These are phyloP conservation scores for Chaetomiaceae sp. DNA, from an alignment of 2,329 filamentous ascomycete species.

Conservation along the genomic window DNA sequence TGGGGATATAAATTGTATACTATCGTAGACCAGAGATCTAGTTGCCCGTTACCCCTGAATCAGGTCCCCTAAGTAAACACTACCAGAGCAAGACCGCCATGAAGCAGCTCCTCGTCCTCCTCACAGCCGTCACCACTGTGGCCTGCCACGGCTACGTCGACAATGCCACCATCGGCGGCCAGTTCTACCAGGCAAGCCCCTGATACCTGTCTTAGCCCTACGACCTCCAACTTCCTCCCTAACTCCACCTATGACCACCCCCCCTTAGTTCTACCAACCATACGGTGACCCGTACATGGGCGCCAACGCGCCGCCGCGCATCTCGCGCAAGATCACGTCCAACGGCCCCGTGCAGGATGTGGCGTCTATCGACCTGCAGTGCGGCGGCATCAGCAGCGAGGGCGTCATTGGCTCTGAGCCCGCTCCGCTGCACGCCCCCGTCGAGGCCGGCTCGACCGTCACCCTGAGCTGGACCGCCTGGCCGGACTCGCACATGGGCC, in stretches of 20 bases:
- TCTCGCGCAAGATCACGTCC: conserved; percentile 52
- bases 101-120: conserved; percentile 3
- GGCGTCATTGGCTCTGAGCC: conserved; percentile 40
- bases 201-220: too few species aligned
- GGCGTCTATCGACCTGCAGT: conserved; percentile 35
- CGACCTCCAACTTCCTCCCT: too few species aligned
- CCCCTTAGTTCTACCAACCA: conserved; percentile 14
- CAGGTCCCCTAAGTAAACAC: too few species aligned
- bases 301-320: conserved; percentile 37
- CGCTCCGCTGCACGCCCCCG: conserved; percentile 48
- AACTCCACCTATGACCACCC: too few species aligned
- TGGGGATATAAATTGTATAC: too few species aligned
- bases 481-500: conserved; percentile 47
- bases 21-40: too few species aligned
- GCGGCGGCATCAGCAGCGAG: conserved; percentile 3
- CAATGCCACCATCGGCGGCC: conserved; percentile 38
- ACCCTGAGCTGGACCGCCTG: conserved; percentile 50
- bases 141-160: conserved; percentile 45
- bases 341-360: conserved; percentile 54
- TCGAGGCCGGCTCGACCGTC: conserved; percentile 47
- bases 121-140: not conserved
- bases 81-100: not conserved
- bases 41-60: too few species aligned
- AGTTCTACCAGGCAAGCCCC: conserved; percentile 30
- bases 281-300: conserved; percentile 18